Conservation (phyloP, 345 rosid species). For the Eutrema yunnanense region DNA sequence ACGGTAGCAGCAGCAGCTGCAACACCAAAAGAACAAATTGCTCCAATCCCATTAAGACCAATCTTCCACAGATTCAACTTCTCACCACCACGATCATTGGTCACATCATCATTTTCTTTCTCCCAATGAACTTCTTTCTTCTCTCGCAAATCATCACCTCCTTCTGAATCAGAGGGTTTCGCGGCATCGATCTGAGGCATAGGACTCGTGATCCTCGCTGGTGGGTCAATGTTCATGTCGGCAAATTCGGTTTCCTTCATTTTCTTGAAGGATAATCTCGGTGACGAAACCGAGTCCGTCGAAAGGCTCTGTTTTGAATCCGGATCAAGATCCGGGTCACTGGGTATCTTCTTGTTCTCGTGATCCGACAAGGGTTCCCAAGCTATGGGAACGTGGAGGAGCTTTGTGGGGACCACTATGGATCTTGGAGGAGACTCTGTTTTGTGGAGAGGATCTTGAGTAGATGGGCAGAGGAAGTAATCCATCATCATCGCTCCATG, state of each 20-base stretch:
- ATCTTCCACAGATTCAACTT: conserved; percentile 61
- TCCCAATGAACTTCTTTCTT: not conserved
- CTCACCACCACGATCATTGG: conserved; percentile 39
- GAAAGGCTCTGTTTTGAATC: conserved; percentile 33
- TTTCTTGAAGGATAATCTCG: conserved; percentile 87
- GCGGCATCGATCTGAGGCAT: not conserved
- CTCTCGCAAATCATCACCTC: not conserved
- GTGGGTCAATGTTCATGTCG: conserved; percentile 93
- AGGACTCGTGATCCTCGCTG: conserved; percentile 20
- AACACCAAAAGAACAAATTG: conserved; percentile 86
- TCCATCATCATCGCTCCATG: conserved; percentile 39
- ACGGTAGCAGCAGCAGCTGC: conserved; percentile 94
- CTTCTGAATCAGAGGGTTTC: not conserved
- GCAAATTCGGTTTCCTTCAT: conserved; percentile 74
- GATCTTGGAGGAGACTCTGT: conserved; percentile 27
- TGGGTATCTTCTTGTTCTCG: conserved; percentile 19
- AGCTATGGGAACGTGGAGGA: conserved; percentile 55
- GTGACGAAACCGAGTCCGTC: conserved; percentile 56
- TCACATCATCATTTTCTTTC: conserved; percentile 21
- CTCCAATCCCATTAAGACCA: conserved; percentile 82
- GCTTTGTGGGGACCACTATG: conserved; percentile 22
- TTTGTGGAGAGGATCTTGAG: conserved; percentile 11
- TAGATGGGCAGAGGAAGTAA: conserved; percentile 58
- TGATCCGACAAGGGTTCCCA: conserved; percentile 40
- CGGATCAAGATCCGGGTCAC: conserved; percentile 10